These are phyloP conservation scores for Glomus cerebriforme DNA, from an alignment of 192 early-diverging fungal species.

Conservation along the genomic window DNA sequence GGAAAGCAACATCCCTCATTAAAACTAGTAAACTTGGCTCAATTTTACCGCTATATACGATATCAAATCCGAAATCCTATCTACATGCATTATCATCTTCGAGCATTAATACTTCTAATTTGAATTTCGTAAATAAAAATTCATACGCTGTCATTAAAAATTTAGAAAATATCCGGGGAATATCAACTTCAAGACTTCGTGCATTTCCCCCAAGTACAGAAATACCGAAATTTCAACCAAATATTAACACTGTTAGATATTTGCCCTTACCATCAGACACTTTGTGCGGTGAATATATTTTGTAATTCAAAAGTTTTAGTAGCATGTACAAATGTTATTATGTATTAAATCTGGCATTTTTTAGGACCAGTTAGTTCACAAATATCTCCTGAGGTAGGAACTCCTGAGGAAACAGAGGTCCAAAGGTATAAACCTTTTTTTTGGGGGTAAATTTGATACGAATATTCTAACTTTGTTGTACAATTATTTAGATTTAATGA, in stretches of 20 bases:
- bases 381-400: not conserved
- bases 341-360: not conserved
- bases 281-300: not conserved
- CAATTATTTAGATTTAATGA: slow-evolving; percentile 41
- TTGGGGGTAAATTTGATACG: not conserved
- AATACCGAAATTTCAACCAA: not conserved
- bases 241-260: not conserved
- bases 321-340: no score
- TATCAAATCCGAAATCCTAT: not conserved
- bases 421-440: not conserved
- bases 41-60: not conserved
- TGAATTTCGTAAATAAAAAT: not conserved
- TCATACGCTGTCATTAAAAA: not conserved
- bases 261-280: not conserved
- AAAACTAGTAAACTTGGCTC: not conserved
- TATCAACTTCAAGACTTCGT: not conserved
- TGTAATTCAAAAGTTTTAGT: no score
- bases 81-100: not conserved
- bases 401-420: not conserved
- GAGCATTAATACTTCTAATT: not conserved
- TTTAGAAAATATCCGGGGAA: not conserved
- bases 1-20: not conserved
- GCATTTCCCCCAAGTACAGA: not conserved
- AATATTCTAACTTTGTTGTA: not conserved
- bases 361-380: not conserved